Evolutionary conservation across 1,284 basidiomycete genomes (phyloP).

Genomic region (Rhodotorula sp.): DNA sequence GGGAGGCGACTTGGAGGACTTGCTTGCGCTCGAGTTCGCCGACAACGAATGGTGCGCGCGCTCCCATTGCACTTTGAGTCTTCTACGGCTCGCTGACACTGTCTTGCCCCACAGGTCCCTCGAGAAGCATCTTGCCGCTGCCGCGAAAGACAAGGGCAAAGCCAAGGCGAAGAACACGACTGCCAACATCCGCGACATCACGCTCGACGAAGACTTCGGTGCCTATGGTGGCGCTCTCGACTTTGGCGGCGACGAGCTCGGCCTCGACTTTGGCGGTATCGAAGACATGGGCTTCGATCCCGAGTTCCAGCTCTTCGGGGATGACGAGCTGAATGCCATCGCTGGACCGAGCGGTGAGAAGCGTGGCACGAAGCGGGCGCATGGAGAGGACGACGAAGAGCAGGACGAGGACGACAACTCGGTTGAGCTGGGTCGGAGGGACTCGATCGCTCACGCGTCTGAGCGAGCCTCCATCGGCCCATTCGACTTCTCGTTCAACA

Average conservation of each 20-base stretch:
- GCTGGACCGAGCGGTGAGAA: conserved; percentile 4
- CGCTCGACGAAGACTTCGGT: conserved; percentile 35
- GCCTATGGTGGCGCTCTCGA: conserved; percentile 9
- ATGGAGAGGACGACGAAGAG: conserved; percentile 18
- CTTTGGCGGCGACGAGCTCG: conserved; percentile 8
- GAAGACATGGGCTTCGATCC: conserved; percentile 22
- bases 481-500: conserved; percentile 19
- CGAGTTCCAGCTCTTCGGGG: conserved; percentile 31
- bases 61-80: no score
- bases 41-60: conserved; percentile 20
- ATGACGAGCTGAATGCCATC: conserved; percentile 18
- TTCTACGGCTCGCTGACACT: no score
- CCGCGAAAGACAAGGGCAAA: conserved; percentile 10
- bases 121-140: conserved; percentile 28
- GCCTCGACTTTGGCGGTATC: conserved; percentile 23
- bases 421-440: conserved; percentile 30
- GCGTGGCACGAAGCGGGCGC: conserved; percentile 20
- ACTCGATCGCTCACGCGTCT: conserved; percentile 15
- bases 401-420: conserved; percentile 22
- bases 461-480: conserved; percentile 27
- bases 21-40: conserved; percentile 28
- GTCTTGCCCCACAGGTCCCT: conserved; percentile 35
- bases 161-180: conserved; percentile 23
- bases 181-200: conserved; percentile 41
- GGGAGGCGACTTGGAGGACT: conserved; percentile 35